Conservation (phyloP, 768 basidiomycete species). For the Ramaria sp. region DNA sequence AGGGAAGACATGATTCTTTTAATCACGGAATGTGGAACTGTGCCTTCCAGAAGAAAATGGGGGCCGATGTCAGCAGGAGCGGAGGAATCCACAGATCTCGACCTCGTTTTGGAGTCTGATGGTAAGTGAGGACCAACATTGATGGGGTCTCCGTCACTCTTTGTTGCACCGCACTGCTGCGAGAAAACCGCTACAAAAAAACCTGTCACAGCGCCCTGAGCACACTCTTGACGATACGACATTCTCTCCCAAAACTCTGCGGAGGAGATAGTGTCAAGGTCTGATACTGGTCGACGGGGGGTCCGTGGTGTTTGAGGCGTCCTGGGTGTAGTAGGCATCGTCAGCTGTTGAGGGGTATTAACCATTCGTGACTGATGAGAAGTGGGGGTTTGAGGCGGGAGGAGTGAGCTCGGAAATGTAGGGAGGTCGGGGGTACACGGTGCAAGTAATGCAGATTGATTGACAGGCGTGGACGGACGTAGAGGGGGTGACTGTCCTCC, state of each 20-base stretch:
- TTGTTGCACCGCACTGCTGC: not conserved
- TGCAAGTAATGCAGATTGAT: not conserved
- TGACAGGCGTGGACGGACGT: not conserved
- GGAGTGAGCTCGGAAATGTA: not conserved
- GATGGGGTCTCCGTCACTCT: not conserved
- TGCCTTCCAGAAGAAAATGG: conserved; percentile 4
- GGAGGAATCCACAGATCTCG: not conserved
- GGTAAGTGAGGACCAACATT: conserved; percentile 8
- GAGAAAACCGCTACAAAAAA: conserved; percentile 66
- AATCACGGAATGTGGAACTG: conserved; percentile 55
- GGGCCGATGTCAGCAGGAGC: not conserved
- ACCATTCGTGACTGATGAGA: not conserved
- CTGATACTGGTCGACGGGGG: conserved; percentile 14
- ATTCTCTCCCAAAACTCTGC: conserved; percentile 98
- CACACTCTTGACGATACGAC: conserved; percentile 92
- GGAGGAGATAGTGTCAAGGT: conserved; percentile 45
- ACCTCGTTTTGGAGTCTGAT: conserved; percentile 6
- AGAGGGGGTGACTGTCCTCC: not conserved
- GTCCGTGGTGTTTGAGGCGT: conserved; percentile 6
- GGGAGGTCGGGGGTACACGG: conserved; percentile 5
- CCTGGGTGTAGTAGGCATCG: not conserved
- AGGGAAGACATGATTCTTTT: conserved; percentile 62
- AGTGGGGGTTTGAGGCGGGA: conserved; percentile 3
- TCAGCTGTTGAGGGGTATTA: not conserved
- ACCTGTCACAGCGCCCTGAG: conserved; percentile 81